Evolutionary conservation across 495 filamentous ascomycete species (phyloP).

Genomic region (Penicillium taxi): DNA sequence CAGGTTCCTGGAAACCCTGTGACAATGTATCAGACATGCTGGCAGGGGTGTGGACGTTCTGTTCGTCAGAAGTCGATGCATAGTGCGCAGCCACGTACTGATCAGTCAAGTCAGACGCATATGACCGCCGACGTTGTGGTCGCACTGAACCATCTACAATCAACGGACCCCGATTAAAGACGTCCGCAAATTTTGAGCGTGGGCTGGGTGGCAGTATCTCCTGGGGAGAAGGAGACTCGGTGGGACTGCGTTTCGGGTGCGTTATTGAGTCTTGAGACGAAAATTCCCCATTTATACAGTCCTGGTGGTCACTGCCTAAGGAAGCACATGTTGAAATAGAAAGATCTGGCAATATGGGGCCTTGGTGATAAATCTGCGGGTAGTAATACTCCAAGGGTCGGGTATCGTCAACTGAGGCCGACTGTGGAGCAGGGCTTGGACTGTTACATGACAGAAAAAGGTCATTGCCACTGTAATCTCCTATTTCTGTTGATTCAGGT

Average conservation of each 20-base stretch:
- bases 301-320: constrained; percentile 30
- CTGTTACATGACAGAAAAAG: constrained; percentile 35
- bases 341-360: constrained; percentile 35
- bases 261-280: constrained; percentile 21
- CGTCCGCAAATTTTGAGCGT: constrained; percentile 17
- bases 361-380: constrained; percentile 43
- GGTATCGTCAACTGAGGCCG: constrained; percentile 39
- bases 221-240: constrained; percentile 11
- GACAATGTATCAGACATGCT: constrained; percentile 38
- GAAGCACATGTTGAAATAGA: constrained; percentile 39
- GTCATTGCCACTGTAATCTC: constrained; percentile 35
- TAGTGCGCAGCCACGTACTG: constrained; percentile 27
- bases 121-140: constrained; percentile 16
- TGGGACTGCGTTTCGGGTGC: constrained; percentile 18
- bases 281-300: constrained; percentile 33
- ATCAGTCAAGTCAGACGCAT: constrained; percentile 24
- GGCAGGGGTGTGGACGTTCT: constrained; percentile 33
- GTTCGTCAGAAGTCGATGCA: constrained; percentile 37
- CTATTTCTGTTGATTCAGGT: constrained; percentile 29
- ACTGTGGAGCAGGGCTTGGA: constrained; percentile 30
- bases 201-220: constrained; percentile 16
- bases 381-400: constrained; percentile 54
- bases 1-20: constrained; percentile 33
- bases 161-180: constrained; percentile 32
- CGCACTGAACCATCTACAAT: constrained; percentile 42